Conservation (phyloP, 78 protist genomes). For the Dictyostelium purpureum region DNA sequence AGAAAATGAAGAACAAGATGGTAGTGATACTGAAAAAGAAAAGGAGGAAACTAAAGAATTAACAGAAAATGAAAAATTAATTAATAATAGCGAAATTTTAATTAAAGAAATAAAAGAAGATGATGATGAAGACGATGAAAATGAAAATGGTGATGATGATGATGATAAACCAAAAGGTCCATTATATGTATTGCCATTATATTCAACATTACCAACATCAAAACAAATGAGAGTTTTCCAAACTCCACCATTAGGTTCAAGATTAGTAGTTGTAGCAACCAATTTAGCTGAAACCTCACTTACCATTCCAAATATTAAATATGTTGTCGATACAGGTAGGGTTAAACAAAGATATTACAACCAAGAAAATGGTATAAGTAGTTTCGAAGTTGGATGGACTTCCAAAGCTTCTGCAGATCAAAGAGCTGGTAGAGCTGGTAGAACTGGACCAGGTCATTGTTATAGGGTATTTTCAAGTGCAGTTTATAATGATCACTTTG, state of each 20-base stretch:
- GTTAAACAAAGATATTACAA: constrained; percentile 80
- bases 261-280: constrained; percentile 98
- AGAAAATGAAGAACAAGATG: constrained; percentile 6
- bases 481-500: constrained; percentile 83
- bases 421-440: constrained; percentile 97
- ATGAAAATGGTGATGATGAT: constrained; percentile 38
- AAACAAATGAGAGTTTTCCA: constrained; percentile 92
- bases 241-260: constrained; percentile 84
- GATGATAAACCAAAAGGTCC: constrained; percentile 53
- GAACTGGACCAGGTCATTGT: constrained; percentile 96
- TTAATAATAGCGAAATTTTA: neutral
- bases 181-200: constrained; percentile 96
- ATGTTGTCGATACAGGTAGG: constrained; percentile 94
- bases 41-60: constrained; percentile 16
- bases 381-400: constrained; percentile 90
- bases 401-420: constrained; percentile 93
- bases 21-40: neutral
- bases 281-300: constrained; percentile 99
- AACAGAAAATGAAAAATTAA: neutral
- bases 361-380: constrained; percentile 71
- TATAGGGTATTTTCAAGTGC: constrained; percentile 93
- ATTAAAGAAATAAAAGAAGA: constrained; percentile 30
- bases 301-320: constrained; percentile 96
- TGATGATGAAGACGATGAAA: constrained; percentile 42
- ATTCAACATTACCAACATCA: constrained; percentile 87